Percentiles rank a stretch among this genome's conserved stretches.
Conservation (phyloP, 2,329 filamentous ascomycete species). For the Xylogone sp. region DNA sequence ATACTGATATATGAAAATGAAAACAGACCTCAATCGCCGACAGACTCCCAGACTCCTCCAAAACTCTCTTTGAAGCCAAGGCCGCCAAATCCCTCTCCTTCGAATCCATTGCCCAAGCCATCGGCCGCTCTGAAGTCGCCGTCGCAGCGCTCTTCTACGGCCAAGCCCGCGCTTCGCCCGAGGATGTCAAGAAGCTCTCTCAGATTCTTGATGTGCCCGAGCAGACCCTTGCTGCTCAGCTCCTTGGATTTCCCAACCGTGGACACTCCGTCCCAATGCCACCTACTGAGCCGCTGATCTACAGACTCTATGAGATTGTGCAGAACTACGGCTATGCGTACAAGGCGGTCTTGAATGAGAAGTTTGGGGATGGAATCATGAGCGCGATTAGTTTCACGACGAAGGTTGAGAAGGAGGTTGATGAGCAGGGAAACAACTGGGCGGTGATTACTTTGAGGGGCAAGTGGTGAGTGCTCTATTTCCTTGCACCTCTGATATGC, state of each 20-base stretch:
- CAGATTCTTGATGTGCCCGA: conserved; percentile 58
- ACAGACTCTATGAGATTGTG: conserved; percentile 88
- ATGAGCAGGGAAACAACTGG: conserved; percentile 77
- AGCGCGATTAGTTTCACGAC: conserved; percentile 89
- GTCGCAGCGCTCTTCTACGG: conserved; percentile 90
- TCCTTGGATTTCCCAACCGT: conserved; percentile 75
- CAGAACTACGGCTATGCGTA: conserved; percentile 97
- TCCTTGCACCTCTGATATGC: too few relatives aligned
- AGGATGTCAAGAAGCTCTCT: conserved; percentile 66
- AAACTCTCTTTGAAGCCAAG: conserved; percentile 78
- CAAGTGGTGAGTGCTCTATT: conserved; percentile 78
- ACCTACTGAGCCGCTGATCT: conserved; percentile 81
- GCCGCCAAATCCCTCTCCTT: conserved; percentile 72
- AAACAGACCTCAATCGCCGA: conserved; percentile 59
- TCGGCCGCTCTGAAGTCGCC: conserved; percentile 84
- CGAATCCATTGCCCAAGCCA: conserved; percentile 67
- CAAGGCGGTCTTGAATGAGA: conserved; percentile 93
- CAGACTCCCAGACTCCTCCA: conserved; percentile 66
- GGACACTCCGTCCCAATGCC: conserved; percentile 79
- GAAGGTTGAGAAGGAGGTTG: conserved; percentile 90
- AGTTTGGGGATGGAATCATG: conserved; percentile 94
- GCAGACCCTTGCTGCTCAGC: conserved; percentile 53
- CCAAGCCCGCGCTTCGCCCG: conserved; percentile 67
- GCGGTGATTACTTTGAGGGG: conserved; percentile 79
- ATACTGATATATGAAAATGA: conserved; percentile 1